Evolutionary conservation across 2,329 filamentous ascomycete species (phyloP), one percentile per base, ranked within the genome.

Genomic region (Calonectria naviculata): DNA sequence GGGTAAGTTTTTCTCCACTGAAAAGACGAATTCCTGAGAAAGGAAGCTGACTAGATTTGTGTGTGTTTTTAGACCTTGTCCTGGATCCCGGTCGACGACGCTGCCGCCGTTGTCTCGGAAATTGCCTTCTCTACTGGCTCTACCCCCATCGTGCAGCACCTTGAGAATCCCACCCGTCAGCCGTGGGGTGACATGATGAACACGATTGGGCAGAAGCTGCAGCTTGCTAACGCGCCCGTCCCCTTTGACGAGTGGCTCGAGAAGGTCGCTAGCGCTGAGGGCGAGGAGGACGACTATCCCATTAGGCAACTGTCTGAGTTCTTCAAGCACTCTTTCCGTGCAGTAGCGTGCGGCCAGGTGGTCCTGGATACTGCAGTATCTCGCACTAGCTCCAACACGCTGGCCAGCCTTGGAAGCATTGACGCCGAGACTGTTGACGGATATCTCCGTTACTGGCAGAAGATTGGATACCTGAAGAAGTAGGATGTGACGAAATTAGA

Each of bases 21-120:
- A 34, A 12, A 29, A 56, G 17, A 36, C 38, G n/a, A 46, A 24
- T 47, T 19, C 15, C 44, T 24, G 12, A 52, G n/a, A 64, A 15
- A 34, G 12, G 21, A 56, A 31, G 42, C 56, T 70, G 46, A 71
- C 68, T 54, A 58, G 8, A 24, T 19, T 34, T 36, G 41, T 28
- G 21, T 12, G 41, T 28, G 21, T 12, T 15, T 13, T 36, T 58
- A 77, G 73, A 70, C 71, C 12, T 44, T 72, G 34, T 75, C 72
- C 17, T 73, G 74, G 74, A 67, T 75, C 63, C 71, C 75, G 10
- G 67, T 73, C 26, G 69, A 74, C 54, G 73, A 74, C 34, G 73
- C 74, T 5, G 70, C 73, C 9, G 36, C 68, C 13, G 68, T 71
- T n/a, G 46, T 75, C 47, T 66, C 70, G 17, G 73, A 77, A 15